These are phyloP conservation scores for Colletotrichum sp. DNA, from an alignment of 2,329 filamentous ascomycete species.

Conservation along the genomic window DNA sequence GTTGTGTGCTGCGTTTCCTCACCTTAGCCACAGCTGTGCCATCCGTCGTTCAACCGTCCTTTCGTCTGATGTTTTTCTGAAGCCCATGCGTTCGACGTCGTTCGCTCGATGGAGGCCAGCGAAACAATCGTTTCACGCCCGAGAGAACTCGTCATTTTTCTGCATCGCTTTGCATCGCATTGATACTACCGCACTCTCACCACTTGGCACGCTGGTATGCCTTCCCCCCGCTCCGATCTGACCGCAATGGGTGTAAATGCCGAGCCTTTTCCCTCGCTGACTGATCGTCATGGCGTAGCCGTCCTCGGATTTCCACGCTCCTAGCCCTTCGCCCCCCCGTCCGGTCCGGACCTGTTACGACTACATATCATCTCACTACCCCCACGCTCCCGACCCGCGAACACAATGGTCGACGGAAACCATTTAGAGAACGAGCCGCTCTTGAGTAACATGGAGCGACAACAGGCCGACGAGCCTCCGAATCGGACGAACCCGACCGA, in stretches of 20 bases:
- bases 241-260: conserved; percentile 5
- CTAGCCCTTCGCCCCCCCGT: conserved; percentile 15
- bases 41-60: neutral
- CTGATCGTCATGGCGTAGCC: conserved; percentile 22
- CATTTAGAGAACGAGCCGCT: conserved; percentile 43
- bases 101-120: conserved; percentile 8
- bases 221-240: neutral
- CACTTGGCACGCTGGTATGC: conserved; percentile 4
- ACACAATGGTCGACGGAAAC: conserved; percentile 33
- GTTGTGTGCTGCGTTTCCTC: neutral
- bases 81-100: conserved; percentile 7
- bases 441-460: conserved; percentile 39
- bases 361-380: conserved; percentile 17
- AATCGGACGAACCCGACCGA: conserved; percentile 24
- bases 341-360: neutral
- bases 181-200: conserved; percentile 5
- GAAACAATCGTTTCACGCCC: conserved; percentile 16
- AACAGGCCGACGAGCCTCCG: conserved; percentile 27
- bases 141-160: conserved; percentile 7
- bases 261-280: conserved; percentile 18
- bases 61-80: conserved; percentile 10
- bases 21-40: neutral
- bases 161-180: conserved; percentile 20
- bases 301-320: conserved; percentile 9
- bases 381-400: neutral